A percentile compares a stretch with the other conserved stretches of the same genome.
Conservation (phyloP, 495 filamentous ascomycete genomes). For the Penicillium lividum region DNA sequence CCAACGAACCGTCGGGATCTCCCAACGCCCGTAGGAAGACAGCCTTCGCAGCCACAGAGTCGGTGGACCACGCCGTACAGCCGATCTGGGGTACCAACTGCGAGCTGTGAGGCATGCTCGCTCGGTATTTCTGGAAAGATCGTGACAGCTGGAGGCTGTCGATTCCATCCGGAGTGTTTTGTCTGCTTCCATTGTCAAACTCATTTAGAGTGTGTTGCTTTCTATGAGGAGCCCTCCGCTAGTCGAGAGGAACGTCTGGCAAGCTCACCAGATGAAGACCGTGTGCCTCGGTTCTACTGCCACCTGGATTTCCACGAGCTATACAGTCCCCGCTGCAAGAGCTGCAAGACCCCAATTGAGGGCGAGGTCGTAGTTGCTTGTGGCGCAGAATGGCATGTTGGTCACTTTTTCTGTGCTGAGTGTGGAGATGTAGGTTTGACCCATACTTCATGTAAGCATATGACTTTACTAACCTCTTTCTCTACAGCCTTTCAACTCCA, state of each 20-base stretch:
- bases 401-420: slow-evolving; percentile 99
- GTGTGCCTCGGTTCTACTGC: slow-evolving; percentile 83
- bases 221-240: slow-evolving; percentile 84
- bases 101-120: slow-evolving; percentile 80
- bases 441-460: not conserved
- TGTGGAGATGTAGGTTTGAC: slow-evolving; percentile 74
- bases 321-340: slow-evolving; percentile 90
- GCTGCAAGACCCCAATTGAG: slow-evolving; percentile 97
- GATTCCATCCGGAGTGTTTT: slow-evolving; percentile 95
- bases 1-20: slow-evolving; percentile 21
- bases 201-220: slow-evolving; percentile 88
- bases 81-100: slow-evolving; percentile 64
- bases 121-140: slow-evolving; percentile 86
- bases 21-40: slow-evolving; percentile 25
- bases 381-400: slow-evolving; percentile 93
- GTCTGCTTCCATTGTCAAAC: slow-evolving; percentile 86
- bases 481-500: slow-evolving; percentile 68
- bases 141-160: slow-evolving; percentile 73
- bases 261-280: slow-evolving; percentile 55
- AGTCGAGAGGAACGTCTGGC: slow-evolving; percentile 69
- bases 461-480: not conserved
- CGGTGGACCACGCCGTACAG: slow-evolving; percentile 44
- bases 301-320: slow-evolving; percentile 97
- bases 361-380: slow-evolving; percentile 92
- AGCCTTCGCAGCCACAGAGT: slow-evolving; percentile 28